Evolutionary conservation across 2,329 filamentous ascomycete genomes (phyloP), one percentile per base, ranked within the genome.

Genomic region (Coleophoma crateriformis): DNA sequence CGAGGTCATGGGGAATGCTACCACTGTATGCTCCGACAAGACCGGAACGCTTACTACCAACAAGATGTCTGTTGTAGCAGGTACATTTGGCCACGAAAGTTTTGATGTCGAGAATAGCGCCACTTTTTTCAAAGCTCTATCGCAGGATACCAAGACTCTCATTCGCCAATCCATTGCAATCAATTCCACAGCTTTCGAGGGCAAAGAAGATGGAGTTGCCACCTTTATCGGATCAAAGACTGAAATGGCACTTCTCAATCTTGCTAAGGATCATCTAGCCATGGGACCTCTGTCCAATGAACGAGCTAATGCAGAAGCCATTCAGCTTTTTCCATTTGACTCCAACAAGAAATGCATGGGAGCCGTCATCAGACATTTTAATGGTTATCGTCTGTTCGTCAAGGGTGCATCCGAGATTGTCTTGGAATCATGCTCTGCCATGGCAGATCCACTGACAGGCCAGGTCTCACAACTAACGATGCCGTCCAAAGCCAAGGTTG

Each of bases 211-310:
- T 40, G 81, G 80, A 22, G 69, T 72, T 54, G 53, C 64, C 12
- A 67, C 75, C 0, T 88, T 86, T 56, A 76, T 88, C 53, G 85
- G 85, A 32, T 88, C 84, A 6, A 88, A 87, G 67, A 89, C 85
- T 0, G 85, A 89, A 62, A 87, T 84, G 1, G 84, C 85, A 32
- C 71, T 88, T 8, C 73, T 89, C 15, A 71, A 74, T 32, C 87
- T 88, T 61, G 81, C 83, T 20, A 74, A 76, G 34, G 78, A 84
- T 45, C 71, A 80, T 60, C 71, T 88, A 13, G 82, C 74, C 42
- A 81, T 88, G 72, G 78, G 78, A 8, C 72, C 75, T 0, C 65
- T 87, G n/a, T 70, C 68, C 45, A 74, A 81, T 50, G 82, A 82
- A 58, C 75, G 84, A 15, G 72, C 77, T 14, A 85, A 84, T 55